These are phyloP conservation scores for Venturia asperata DNA, from an alignment of 2,329 filamentous ascomycete species.

Conservation along the genomic window DNA sequence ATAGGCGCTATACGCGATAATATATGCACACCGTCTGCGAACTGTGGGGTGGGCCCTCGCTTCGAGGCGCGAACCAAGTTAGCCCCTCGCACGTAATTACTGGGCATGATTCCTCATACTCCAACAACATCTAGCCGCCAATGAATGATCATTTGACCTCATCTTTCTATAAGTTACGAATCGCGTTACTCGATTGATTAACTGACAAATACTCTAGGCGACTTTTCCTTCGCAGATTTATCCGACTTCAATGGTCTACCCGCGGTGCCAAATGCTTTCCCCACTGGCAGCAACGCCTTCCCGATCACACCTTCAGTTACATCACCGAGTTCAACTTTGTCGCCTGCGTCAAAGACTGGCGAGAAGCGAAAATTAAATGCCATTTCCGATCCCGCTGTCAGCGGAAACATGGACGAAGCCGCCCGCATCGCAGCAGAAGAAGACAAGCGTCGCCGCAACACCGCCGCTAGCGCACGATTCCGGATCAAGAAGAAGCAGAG, in stretches of 20 bases:
- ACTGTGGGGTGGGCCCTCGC: constrained; percentile 1
- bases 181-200: not conserved
- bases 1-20: constrained; percentile 5
- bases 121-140: not conserved
- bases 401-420: constrained; percentile 38
- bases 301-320: constrained; percentile 18
- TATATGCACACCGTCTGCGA: constrained; percentile 1
- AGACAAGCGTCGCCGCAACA: constrained; percentile 48
- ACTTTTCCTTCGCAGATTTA: constrained; percentile 43
- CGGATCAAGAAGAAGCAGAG: constrained; percentile 51
- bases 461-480: constrained; percentile 47
- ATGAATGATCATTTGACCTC: constrained; percentile 30
- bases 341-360: constrained; percentile 25
- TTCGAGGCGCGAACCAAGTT: not conserved
- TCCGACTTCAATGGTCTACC: constrained; percentile 14
- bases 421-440: constrained; percentile 44
- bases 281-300: constrained; percentile 16
- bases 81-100: constrained; percentile 4
- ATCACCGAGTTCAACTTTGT: constrained; percentile 26
- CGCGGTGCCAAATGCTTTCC: constrained; percentile 1
- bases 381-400: constrained; percentile 26
- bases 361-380: constrained; percentile 43
- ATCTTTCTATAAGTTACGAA: not conserved
- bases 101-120: constrained; percentile 12
- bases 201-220: constrained; percentile 26